Evolutionary conservation across 495 filamentous ascomycete species (phyloP).

Genomic region (Penicillium canariense): DNA sequence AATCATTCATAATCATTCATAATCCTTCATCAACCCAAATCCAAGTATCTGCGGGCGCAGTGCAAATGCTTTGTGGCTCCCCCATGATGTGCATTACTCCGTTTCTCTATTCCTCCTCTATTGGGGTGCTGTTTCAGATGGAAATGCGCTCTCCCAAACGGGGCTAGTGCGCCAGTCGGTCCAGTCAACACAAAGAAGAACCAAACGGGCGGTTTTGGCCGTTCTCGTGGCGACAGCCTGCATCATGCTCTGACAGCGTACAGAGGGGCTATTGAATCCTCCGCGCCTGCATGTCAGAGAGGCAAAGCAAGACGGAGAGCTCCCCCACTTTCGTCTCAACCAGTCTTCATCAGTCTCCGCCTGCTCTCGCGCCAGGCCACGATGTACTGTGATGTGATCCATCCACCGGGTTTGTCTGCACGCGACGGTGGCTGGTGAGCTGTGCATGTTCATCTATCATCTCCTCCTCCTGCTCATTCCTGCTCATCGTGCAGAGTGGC

Average conservation of each 20-base stretch:
- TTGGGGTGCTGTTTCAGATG: not conserved
- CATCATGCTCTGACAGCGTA: slow-evolving; percentile 21
- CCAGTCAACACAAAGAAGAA: not conserved
- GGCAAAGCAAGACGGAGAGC: not conserved
- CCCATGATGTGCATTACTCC: not conserved
- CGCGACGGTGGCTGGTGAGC: slow-evolving; percentile 20
- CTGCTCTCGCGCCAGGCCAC: not conserved
- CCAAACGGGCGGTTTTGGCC: not conserved
- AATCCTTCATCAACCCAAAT: too few relatives aligned
- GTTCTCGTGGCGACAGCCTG: slow-evolving; percentile 12
- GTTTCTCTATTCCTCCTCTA: not conserved
- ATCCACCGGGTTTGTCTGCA: slow-evolving; percentile 17
- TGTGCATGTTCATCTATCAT: not conserved
- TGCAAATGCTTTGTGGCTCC: slow-evolving; percentile 4
- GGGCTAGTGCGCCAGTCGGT: too few relatives aligned
- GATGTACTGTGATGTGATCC: slow-evolving; percentile 15
- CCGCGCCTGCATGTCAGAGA: slow-evolving; percentile 25
- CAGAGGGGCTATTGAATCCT: slow-evolving; percentile 21
- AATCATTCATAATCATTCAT: too few relatives aligned
- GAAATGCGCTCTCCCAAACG: too few relatives aligned
- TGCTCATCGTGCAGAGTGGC: slow-evolving; percentile 11
- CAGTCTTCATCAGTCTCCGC: not conserved
- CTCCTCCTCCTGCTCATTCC: not conserved
- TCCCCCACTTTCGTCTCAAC: not conserved
- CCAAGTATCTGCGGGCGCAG: too few relatives aligned